phyloP scores from a whole-genome alignment of 2,329 filamentous ascomycete genomes.

The Rutstroemia sp. region DNA sequence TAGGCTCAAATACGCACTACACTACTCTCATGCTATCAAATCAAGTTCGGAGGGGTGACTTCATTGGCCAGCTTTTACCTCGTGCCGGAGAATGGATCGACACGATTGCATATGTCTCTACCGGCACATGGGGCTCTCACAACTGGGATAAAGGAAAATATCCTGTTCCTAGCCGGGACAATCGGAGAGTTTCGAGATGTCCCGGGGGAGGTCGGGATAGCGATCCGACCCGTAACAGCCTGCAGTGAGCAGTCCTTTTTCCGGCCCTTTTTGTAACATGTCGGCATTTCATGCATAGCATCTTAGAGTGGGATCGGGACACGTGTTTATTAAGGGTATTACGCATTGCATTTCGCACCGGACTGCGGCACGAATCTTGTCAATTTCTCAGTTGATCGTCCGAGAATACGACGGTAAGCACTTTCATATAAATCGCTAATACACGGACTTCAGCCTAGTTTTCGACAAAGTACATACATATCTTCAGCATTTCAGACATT shows the following conservation, averaged over 20 bases:
- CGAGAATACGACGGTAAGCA: conserved; percentile 5
- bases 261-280: neutral
- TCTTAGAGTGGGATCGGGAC: neutral
- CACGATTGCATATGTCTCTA: conserved; percentile 50
- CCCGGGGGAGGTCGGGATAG: neutral
- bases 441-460: neutral
- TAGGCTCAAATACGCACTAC: conserved; percentile 30
- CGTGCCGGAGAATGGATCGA: conserved; percentile 45
- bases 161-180: conserved; percentile 46
- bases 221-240: neutral
- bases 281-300: conserved; percentile 5
- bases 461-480: neutral
- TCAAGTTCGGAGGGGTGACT: conserved; percentile 43
- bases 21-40: conserved; percentile 48
- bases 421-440: neutral
- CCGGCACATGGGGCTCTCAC: conserved; percentile 39
- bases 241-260: neutral
- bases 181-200: neutral
- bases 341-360: conserved; percentile 1
- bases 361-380: neutral
- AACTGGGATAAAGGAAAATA: conserved; percentile 37
- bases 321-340: conserved; percentile 2
- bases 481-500: neutral
- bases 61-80: conserved; percentile 53
- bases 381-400: neutral